These are phyloP conservation scores for Mariannaea sp. DNA, from an alignment of 2,329 filamentous ascomycete species.

Conservation along the genomic window DNA sequence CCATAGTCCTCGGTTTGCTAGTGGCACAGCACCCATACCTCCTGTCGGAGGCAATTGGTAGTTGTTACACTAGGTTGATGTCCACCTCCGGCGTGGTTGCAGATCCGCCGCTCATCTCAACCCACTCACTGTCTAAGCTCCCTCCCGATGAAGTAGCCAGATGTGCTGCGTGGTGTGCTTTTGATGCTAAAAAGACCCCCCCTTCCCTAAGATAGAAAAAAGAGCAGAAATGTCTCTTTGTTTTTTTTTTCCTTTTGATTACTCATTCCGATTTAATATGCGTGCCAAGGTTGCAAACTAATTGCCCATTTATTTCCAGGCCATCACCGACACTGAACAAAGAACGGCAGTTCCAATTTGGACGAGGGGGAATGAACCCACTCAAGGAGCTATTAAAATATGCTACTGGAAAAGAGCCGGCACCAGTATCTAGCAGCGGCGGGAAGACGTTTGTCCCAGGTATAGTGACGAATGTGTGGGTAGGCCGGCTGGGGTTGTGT, in stretches of 20 bases:
- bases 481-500: conserved; percentile 11
- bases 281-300: conserved; percentile 46
- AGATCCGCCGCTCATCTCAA: background rate
- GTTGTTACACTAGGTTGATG: conserved; percentile 1
- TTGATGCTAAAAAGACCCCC: conserved; percentile 24
- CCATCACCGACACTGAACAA: conserved; percentile 43
- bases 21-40: conserved; percentile 44
- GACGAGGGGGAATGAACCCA: conserved; percentile 13
- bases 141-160: conserved; percentile 13
- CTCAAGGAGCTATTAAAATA: conserved; percentile 14
- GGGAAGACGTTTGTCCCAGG: conserved; percentile 2
- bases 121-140: conserved; percentile 1
- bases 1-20: conserved; percentile 52
- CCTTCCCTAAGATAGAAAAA: conserved; percentile 39
- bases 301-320: conserved; percentile 50
- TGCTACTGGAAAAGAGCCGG: conserved; percentile 24
- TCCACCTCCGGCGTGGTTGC: background rate
- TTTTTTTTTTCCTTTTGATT: conserved; percentile 21
- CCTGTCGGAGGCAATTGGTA: conserved; percentile 26
- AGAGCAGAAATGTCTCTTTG: conserved; percentile 28
- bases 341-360: conserved; percentile 24
- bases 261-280: conserved; percentile 25
- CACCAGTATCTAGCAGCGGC: conserved; percentile 12
- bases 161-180: conserved; percentile 37
- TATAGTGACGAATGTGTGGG: conserved; percentile 23